Evolutionary conservation across 169 alveolate species (phyloP).

Genomic region (Cryptosporidium parvum): DNA sequence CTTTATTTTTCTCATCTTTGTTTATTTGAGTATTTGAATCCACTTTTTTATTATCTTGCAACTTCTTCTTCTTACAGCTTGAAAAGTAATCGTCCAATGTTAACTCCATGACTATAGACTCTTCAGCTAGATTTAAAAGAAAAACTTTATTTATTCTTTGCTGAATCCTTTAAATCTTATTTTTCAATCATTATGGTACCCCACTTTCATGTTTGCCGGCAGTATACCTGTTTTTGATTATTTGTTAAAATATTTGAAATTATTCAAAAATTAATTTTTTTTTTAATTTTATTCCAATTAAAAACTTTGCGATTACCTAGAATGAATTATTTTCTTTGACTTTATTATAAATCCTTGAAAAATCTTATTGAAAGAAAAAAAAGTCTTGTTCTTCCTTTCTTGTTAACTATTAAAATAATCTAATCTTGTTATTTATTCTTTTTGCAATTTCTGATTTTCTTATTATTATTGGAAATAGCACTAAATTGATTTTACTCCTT

Average conservation of each 20-base stretch:
- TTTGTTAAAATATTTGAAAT: neutral
- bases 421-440: neutral
- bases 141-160: neutral
- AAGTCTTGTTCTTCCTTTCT: neutral
- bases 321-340: neutral
- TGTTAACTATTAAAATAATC: neutral
- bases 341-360: neutral
- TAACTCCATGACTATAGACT: slow-evolving; percentile 23
- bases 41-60: neutral
- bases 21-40: neutral
- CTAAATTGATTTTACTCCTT: neutral
- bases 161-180: neutral
- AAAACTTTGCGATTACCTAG: neutral
- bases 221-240: slow-evolving; percentile 18
- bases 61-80: slow-evolving; percentile 8
- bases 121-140: neutral
- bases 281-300: neutral
- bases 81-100: slow-evolving; percentile 70
- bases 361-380: neutral
- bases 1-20: neutral
- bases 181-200: slow-evolving; percentile 6
- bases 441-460: neutral
- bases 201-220: slow-evolving; percentile 32
- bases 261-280: neutral
- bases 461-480: neutral